A percentile compares a stretch with the other conserved stretches of the same genome.
phyloP scores from a whole-genome alignment of 2,329 filamentous ascomycete genomes.

The Aureobasidium sp. region DNA sequence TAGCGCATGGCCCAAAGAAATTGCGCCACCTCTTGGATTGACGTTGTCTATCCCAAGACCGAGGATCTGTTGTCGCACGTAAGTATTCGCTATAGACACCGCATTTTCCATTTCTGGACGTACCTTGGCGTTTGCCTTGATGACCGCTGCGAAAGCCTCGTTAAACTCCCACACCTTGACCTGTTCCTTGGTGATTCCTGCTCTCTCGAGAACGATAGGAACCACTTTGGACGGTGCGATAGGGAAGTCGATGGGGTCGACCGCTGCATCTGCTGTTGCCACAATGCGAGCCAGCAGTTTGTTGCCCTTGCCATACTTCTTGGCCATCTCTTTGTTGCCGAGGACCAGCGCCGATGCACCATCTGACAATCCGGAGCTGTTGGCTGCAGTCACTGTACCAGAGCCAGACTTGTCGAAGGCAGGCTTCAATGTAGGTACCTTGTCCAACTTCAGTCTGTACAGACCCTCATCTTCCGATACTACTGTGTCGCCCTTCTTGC shows the following conservation, averaged over 20 bases:
- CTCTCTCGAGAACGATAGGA: slow-evolving; percentile 77
- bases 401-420: slow-evolving; percentile 81
- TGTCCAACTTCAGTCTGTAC: slow-evolving; percentile 77
- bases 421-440: slow-evolving; percentile 78
- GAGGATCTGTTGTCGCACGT: slow-evolving; percentile 54
- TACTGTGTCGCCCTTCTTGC: slow-evolving; percentile 73
- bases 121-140: slow-evolving; percentile 88
- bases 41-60: slow-evolving; percentile 72
- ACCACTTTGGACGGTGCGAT: slow-evolving; percentile 88
- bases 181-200: slow-evolving; percentile 84
- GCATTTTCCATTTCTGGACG: slow-evolving; percentile 2
- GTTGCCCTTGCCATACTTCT: slow-evolving; percentile 68
- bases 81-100: slow-evolving; percentile 16
- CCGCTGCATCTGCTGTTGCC: slow-evolving; percentile 78
- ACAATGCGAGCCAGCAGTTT: slow-evolving; percentile 83
- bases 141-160: slow-evolving; percentile 92
- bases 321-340: slow-evolving; percentile 71
- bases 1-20: slow-evolving; percentile 83
- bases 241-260: slow-evolving; percentile 90
- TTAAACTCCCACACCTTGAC: slow-evolving; percentile 98
- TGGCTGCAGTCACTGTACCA: slow-evolving; percentile 89
- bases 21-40: slow-evolving; percentile 84
- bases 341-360: slow-evolving; percentile 86
- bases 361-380: slow-evolving; percentile 90
- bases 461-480: slow-evolving; percentile 84